Base-by-base conservation (phyloP, 2,329 filamentous ascomycete genomes). In the Neonectria punicea region DNA sequence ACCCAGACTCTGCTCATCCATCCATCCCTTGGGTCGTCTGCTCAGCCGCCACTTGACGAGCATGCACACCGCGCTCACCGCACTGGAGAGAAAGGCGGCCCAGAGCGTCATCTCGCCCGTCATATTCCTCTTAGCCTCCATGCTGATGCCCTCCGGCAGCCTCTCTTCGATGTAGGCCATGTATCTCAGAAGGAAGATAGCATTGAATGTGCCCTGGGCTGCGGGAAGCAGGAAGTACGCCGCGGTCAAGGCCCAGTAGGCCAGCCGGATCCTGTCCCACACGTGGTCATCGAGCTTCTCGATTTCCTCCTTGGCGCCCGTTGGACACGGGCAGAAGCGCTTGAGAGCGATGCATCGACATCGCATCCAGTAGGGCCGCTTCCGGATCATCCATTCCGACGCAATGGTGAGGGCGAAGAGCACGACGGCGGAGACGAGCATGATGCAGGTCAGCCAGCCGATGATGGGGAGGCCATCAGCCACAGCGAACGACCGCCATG, bases 281-380 rank as follows among this genome's bases (percentile, higher is more conserved):
- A 63, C 58, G 28, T 68, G 67, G 28, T 73, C 73, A 11, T 75
- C 73, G 14, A 71, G 65, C 25, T 71, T 68, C 58, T 71, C 73
- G 28, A 75, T 68, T 32, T 75, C 71, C 22, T 75, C 73, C 47
- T 65, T 73, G 36, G 70, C 71, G n/a, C 71, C 73, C 2, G 65
- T 68, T 0, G 73, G 73, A 13, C 65, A 68, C 30, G 69, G 70
- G 18, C 73, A 75, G 58, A 61, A 73, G 14, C 70, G 67, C 58
- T 75, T 75, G 34, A 68, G 65, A n/a, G 73, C 47, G n/a, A 74
- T 30, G 57, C 73, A 75, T 1, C 67, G 67, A 6, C 73, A 75
- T 34, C 61, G 71, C 63, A 75, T 68, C 73, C 71, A 75, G 50
- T 69, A 67, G 32, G 73, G 73, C 32, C 65, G 68, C 44, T 75